Evolutionary conservation across 1,284 basidiomycete genomes (phyloP).

Genomic region (Ustilago bromivora): DNA sequence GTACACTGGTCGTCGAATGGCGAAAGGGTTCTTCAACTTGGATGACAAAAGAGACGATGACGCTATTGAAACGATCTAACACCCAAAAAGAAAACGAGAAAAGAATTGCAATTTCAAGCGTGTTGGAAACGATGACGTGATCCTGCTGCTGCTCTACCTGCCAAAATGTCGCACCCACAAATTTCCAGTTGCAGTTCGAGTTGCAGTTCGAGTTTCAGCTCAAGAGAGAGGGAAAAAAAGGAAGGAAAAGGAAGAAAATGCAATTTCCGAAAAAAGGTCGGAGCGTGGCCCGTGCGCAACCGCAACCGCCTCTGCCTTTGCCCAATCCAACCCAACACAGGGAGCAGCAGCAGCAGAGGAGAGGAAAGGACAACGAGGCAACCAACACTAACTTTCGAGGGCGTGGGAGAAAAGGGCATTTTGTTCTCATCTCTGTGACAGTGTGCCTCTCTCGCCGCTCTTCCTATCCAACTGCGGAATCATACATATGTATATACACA

Average conservation of each 20-base stretch:
- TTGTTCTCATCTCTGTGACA: no score
- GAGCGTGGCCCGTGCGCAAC: constrained; percentile 40
- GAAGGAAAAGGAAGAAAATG: constrained; percentile 2
- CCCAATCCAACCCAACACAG: background rate
- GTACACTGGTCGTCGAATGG: background rate
- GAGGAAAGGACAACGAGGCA: background rate
- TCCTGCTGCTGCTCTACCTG: constrained; percentile 2
- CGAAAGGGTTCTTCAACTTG: background rate
- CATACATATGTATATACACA: constrained; percentile 3
- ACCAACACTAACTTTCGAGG: background rate
- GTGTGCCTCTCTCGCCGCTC: background rate
- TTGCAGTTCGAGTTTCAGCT: no score
- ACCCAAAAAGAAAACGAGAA: background rate
- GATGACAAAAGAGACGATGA: constrained; percentile 11
- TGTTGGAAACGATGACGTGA: constrained; percentile 16
- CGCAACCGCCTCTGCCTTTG: background rate
- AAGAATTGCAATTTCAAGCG: background rate
- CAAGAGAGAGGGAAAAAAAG: no score
- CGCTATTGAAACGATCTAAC: background rate
- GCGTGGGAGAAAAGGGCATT: no score
- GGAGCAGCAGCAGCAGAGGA: background rate
- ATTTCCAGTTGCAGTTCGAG: no score
- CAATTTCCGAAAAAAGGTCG: constrained; percentile 10
- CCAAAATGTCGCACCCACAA: background rate
- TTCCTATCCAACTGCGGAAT: background rate